Percentiles rank a stretch among this genome's conserved stretches.
Conservation (phyloP, 139 green algal species). For the Volvox africanus region DNA sequence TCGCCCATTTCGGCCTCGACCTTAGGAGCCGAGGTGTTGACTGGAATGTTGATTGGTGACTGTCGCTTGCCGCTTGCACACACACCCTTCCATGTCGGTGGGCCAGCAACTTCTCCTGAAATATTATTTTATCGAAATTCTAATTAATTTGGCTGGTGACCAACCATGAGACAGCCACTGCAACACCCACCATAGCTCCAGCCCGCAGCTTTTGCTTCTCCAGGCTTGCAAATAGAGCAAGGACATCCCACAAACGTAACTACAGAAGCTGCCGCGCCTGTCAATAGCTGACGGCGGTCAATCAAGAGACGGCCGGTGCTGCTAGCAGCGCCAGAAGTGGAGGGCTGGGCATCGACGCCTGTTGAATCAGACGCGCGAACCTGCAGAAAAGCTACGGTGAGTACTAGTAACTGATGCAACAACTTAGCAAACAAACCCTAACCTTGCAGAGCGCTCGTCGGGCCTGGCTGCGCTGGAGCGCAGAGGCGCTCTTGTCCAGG, state of each 20-base stretch:
- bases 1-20: constrained; percentile 54
- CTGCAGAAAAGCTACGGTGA: neutral
- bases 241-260: constrained; percentile 35
- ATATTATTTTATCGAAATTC: neutral
- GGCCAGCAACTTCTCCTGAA: constrained; percentile 40
- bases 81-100: constrained; percentile 51
- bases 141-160: neutral
- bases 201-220: constrained; percentile 21
- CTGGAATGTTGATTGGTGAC: constrained; percentile 67
- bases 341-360: neutral
- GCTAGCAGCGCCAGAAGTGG: neutral
- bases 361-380: constrained; percentile 10
- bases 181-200: constrained; percentile 46
- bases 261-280: constrained; percentile 21
- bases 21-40: constrained; percentile 41
- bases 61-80: constrained; percentile 60
- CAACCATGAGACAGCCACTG: neutral
- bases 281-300: constrained; percentile 28
- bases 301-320: constrained; percentile 17
- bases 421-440: neutral
- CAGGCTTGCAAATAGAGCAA: constrained; percentile 42
- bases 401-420: neutral
- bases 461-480: constrained; percentile 22
- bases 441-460: constrained; percentile 10
- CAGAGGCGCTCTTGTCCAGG: constrained; percentile 8